phyloP scores from a whole-genome alignment of 257 asterid genomes.

The Fraxinus americana region DNA sequence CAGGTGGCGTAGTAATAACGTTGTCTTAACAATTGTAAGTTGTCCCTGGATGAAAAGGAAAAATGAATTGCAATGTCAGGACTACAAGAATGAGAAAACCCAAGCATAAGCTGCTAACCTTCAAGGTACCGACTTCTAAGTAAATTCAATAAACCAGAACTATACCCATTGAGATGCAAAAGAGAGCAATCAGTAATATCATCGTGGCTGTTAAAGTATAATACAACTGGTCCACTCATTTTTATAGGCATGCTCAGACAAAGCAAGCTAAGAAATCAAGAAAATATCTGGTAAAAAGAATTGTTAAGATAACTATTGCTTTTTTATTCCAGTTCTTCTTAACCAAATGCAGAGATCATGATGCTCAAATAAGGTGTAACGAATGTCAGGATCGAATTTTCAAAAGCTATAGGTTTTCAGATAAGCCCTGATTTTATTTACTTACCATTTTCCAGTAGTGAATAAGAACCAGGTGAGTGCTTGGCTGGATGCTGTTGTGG shows the following conservation, averaged over 20 bases:
- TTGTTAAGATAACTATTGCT: not conserved
- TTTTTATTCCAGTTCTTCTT: not conserved
- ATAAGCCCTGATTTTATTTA: not conserved
- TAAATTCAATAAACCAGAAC: not conserved
- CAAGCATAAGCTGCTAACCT: constrained; percentile 1
- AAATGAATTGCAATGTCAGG: constrained; percentile 9
- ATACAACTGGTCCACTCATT: not conserved
- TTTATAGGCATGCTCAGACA: not conserved
- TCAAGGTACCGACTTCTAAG: not conserved
- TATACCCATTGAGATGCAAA: not conserved
- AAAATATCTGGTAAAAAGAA: not conserved
- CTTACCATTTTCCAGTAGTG: not conserved
- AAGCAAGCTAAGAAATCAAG: not conserved
- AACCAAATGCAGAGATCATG: not conserved
- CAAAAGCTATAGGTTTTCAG: not conserved
- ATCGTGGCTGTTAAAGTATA: not conserved
- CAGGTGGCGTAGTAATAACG: constrained; percentile 98
- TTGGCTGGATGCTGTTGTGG: not conserved
- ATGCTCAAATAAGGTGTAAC: not conserved
- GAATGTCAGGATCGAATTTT: not conserved
- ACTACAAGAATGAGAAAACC: not conserved
- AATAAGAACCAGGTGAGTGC: not conserved
- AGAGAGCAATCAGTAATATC: not conserved
- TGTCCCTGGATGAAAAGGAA: constrained; percentile 64
- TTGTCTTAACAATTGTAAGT: constrained; percentile 85